phyloP scores from a whole-genome alignment of 441 rosid genomes.

The Monsonia emarginata region DNA sequence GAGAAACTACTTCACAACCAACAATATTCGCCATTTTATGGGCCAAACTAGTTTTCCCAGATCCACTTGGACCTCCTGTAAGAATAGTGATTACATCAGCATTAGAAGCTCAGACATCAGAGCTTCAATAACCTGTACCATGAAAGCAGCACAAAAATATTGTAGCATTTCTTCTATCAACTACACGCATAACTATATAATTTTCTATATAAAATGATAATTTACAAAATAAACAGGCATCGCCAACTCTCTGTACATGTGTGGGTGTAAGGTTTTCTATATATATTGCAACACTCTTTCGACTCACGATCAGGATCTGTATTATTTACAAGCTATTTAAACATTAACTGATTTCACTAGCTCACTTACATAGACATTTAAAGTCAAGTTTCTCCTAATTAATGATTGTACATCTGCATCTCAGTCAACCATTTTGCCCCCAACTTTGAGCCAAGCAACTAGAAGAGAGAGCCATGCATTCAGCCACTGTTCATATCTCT shows the following conservation, averaged over 20 bases:
- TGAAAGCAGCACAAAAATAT: neutral
- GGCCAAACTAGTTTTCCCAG: constrained; percentile 98
- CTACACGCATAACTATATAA: neutral
- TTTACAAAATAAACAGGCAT: neutral
- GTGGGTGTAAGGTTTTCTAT: no score
- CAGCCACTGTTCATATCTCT: neutral
- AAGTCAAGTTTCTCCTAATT: no score
- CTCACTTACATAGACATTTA: no score
- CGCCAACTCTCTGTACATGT: no score
- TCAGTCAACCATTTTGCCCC: no score
- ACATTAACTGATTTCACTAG: no score
- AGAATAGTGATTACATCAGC: constrained; percentile 16
- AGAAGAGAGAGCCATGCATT: neutral
- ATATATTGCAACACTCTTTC: neutral
- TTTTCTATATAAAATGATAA: neutral
- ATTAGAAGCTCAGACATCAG: neutral
- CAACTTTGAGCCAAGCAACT: neutral
- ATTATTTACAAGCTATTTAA: no score
- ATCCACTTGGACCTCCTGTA: constrained; percentile 99
- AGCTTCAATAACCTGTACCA: constrained; percentile 6
- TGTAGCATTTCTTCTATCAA: neutral
- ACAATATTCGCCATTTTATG: constrained; percentile 99
- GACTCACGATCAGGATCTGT: no score
- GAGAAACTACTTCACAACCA: constrained; percentile 98
- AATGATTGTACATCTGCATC: no score